Evolutionary conservation across 2,329 filamentous ascomycete genomes (phyloP), one percentile per base, ranked within the genome.

Genomic region (Bipolaris bicolor): DNA sequence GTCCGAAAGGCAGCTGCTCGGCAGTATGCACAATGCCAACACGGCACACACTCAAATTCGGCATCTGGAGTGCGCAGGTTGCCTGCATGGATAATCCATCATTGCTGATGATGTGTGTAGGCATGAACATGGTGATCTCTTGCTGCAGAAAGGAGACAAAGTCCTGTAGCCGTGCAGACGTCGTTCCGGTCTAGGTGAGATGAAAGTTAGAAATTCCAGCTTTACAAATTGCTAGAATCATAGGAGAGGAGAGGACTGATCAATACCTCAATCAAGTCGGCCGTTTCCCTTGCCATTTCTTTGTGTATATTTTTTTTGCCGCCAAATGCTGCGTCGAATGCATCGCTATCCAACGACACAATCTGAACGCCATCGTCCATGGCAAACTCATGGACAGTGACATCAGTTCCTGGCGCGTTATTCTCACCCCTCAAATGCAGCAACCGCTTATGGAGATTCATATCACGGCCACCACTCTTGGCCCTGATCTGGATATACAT

Each of bases 1-100:
- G 44, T 7, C 49, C 49, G 24, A 57, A 57, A 39, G 49, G 55
- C 13, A 57, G 39, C 31, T 57, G 55, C 44, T 52, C 37, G n/a
- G 55, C 50, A 13, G 55, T 49, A 18, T 52, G 43, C 31, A 57
- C 37, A 20, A 52, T n/a, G 1, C 16, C 48, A 24, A 52, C 22
- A 26, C 49, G 55, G 18, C 52, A 39, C 7, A 36, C 37, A 31
- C 45, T 40, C 22, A 50, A 9, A 24, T 31, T 13, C 7, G 52
- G 40, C 52, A 55, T 46, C 15, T 16, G 4, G 5, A 37, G 13
- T 1, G 15, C 15, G 15, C 2, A 37, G 15, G 34, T 37, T 5
- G 15, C 34, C 34, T 37, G 34, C 34, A 37, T 37, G 15, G 34
- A 37, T 13, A 37, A 16, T 15, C 15, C 34, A 16, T 37, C 34